Evolutionary conservation across 179 eudicot genomes (phyloP), one percentile per base, ranked within the genome.

Genomic region (Vitellaria paradoxa): DNA sequence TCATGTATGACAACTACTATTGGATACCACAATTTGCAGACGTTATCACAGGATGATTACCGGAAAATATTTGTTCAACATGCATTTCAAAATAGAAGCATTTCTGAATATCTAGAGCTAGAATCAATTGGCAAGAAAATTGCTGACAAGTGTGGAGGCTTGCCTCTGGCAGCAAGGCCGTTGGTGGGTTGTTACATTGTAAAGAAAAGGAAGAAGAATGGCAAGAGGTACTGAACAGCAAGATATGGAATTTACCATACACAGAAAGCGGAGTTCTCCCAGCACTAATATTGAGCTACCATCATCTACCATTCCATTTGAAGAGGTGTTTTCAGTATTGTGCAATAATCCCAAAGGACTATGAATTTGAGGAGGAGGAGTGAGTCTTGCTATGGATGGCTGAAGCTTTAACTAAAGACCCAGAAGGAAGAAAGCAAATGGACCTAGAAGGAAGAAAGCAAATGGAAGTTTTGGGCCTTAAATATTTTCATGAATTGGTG

Each of bases 311-410:
- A 17, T n/a, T 21, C 0, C 21, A 47, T 9, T 30, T 30, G 37
- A 30, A 30, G 37, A 30, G 37, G 37, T 30, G 37, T 30, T 30
- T 30, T 30, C 37, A 30, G 2, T 30, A 30, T 30, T 30, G 37
- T 30, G 37, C 37, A 30, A 30, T 30, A 30, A 30, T 30, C 37
- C 37, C 37, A 30, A 30, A 30, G 2, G 37, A 30, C 37, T 30
- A 30, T 2, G 37, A 30, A 30, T 30, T 30, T 2, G 37, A 30
- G 37, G 37, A 30, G 37, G 37, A 30, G 37, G 37, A 30, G 37
- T 30, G 81, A 62, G 75, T 81, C 9, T 11, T 77, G 9, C 9
- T 81, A n/a, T 84, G 86, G 86, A 78, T 81, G 37, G 37, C 37
- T 30, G 37, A 30, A 30, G 37, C 1, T 30, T 30, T 30, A 30